A percentile compares a stretch with the other conserved stretches of the same genome.
These are phyloP conservation scores for Pisolithus marmoratus DNA, from an alignment of 768 basidiomycete species.

Conservation along the genomic window DNA sequence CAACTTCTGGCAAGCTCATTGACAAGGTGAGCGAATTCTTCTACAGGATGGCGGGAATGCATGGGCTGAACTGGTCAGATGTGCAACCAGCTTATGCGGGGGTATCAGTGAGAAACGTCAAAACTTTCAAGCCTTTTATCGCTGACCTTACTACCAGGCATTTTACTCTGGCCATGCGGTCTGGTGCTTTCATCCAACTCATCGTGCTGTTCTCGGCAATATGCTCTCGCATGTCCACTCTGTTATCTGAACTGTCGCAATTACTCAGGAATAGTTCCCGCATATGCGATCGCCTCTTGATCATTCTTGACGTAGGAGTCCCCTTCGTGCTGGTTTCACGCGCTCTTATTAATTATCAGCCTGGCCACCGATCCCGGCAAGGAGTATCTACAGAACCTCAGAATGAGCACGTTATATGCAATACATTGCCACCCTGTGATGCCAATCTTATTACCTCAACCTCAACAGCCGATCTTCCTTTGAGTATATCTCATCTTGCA, in stretches of 20 bases:
- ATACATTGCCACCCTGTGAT: background rate
- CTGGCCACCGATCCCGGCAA: background rate
- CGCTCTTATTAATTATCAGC: background rate
- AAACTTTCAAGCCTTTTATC: background rate
- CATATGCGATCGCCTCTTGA: conserved; percentile 24
- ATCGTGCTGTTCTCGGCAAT: conserved; percentile 59
- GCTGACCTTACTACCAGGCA: conserved; percentile 35
- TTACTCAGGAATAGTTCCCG: conserved; percentile 26
- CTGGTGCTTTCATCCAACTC: conserved; percentile 68
- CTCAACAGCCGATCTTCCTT: background rate
- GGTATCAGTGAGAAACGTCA: conserved; percentile 43
- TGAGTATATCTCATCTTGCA: background rate
- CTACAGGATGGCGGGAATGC: background rate
- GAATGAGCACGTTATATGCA: no score
- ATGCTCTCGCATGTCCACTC: conserved; percentile 46
- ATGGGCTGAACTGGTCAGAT: conserved; percentile 31
- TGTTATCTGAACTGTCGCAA: conserved; percentile 41
- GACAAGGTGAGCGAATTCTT: conserved; percentile 37
- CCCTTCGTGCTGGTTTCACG: background rate
- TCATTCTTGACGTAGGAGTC: conserved; percentile 28
- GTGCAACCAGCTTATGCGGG: conserved; percentile 38
- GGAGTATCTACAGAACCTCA: background rate
- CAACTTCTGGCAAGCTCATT: conserved; percentile 33
- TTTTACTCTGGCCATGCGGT: conserved; percentile 59
- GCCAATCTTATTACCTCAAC: background rate